Evolutionary conservation across 768 basidiomycete genomes (phyloP).

Genomic region (Porpolomopsis calyptriformis): DNA sequence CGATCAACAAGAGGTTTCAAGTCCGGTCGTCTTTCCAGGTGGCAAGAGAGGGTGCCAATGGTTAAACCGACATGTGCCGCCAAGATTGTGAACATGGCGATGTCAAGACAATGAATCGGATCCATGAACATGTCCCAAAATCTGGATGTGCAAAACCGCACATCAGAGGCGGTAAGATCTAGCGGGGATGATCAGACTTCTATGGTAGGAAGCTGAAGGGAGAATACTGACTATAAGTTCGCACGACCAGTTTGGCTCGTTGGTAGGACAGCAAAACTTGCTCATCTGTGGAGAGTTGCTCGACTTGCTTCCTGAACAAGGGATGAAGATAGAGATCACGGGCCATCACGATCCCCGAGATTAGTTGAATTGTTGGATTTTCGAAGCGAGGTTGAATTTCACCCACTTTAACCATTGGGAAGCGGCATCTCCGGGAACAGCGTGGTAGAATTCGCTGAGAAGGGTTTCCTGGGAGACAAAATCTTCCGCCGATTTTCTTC

Average conservation of each 20-base stretch:
- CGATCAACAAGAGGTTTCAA: slow-evolving; percentile 37
- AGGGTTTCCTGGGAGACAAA: too few relatives aligned
- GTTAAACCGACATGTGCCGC: slow-evolving; percentile 41
- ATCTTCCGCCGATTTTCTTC: too few relatives aligned
- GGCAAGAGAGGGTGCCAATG: slow-evolving; percentile 44
- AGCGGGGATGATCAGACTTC: slow-evolving; percentile 5
- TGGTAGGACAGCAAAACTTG: slow-evolving; percentile 40
- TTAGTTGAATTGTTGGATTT: too few relatives aligned
- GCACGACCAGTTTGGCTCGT: slow-evolving; percentile 37
- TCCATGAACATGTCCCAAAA: slow-evolving; percentile 48
- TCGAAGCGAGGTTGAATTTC: too few relatives aligned
- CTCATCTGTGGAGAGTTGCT: slow-evolving; percentile 36
- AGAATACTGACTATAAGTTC: slow-evolving; percentile 33
- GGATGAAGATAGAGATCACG: slow-evolving; percentile 30
- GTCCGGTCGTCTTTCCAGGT: slow-evolving; percentile 39
- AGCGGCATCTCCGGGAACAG: too few relatives aligned
- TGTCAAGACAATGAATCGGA: slow-evolving; percentile 40
- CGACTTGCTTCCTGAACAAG: slow-evolving; percentile 34
- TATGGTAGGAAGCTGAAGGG: slow-evolving; percentile 4
- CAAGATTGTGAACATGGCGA: slow-evolving; percentile 43
- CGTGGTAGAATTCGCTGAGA: too few relatives aligned
- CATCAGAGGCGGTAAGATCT: slow-evolving; percentile 37
- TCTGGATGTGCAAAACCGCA: slow-evolving; percentile 36
- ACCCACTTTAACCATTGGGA: too few relatives aligned
- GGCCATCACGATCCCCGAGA: slow-evolving; percentile 11